Conservation (phyloP, 768 basidiomycete genomes). For the Podaxis sp. region DNA sequence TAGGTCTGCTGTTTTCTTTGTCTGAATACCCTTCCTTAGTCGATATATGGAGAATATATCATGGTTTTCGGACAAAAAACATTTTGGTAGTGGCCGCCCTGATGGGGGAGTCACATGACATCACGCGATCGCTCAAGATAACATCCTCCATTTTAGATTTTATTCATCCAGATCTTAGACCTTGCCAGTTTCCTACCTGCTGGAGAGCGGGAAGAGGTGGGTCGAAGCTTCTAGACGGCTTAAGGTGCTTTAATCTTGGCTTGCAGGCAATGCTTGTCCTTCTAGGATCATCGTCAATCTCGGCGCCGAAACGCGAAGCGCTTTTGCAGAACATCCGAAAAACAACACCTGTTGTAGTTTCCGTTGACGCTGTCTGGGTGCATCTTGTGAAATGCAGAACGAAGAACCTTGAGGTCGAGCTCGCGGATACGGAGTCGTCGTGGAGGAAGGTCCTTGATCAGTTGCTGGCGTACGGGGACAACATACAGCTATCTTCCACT, state of each 20-base stretch:
- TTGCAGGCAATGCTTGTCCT: constrained; percentile 68
- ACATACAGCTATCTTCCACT: constrained; percentile 51
- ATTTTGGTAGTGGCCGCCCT: background rate
- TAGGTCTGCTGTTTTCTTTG: background rate
- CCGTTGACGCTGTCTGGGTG: constrained; percentile 81
- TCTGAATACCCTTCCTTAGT: background rate
- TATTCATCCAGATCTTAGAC: background rate
- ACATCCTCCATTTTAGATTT: background rate
- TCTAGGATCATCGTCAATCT: constrained; percentile 73
- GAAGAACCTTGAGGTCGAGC: constrained; percentile 40
- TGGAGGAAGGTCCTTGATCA: constrained; percentile 57
- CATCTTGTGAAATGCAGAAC: constrained; percentile 77
- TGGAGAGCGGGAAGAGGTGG: background rate
- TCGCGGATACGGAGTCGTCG: constrained; percentile 42
- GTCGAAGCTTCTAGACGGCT: background rate
- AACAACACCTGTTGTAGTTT: constrained; percentile 47
- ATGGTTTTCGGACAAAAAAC: background rate
- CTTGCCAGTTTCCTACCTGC: background rate
- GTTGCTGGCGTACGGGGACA: constrained; percentile 85
- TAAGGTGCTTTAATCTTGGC: background rate
- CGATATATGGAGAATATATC: background rate
- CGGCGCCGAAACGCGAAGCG: constrained; percentile 63
- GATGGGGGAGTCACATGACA: constrained; percentile 2
- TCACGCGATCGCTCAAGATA: constrained; percentile 2
- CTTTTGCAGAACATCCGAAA: constrained; percentile 62